Percentiles rank a stretch among this genome's conserved stretches.
Conservation (phyloP, 2,329 filamentous ascomycete species). For the Apiospora malaysiana region DNA sequence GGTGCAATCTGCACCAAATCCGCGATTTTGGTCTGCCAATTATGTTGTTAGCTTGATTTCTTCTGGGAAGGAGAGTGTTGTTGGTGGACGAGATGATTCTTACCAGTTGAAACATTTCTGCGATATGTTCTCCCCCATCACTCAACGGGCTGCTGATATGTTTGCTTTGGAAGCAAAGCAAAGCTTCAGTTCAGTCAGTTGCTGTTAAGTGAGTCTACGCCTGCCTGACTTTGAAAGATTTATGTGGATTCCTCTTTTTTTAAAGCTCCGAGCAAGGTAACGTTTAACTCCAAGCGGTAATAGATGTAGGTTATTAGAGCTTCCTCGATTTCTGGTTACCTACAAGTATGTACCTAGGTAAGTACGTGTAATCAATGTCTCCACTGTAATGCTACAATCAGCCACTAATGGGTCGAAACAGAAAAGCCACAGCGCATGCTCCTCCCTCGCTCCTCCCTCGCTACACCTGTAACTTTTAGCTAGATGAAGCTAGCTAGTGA, state of each 20-base stretch:
- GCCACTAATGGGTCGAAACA: neutral
- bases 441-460: neutral
- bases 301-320: too few relatives aligned
- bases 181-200: neutral
- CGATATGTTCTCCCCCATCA: constrained; percentile 4
- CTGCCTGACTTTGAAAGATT: constrained; percentile 15
- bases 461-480: neutral
- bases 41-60: neutral
- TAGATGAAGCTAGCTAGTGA: too few relatives aligned
- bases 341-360: too few relatives aligned
- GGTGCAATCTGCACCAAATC: constrained; percentile 94
- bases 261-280: neutral
- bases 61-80: neutral
- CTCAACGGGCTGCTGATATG: neutral
- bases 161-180: neutral
- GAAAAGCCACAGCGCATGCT: constrained; percentile 5
- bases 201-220: neutral
- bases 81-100: neutral
- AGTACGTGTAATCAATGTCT: too few relatives aligned
- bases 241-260: neutral
- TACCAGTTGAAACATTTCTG: constrained; percentile 26
- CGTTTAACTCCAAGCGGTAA: neutral
- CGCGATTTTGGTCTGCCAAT: constrained; percentile 84
- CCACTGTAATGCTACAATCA: neutral
- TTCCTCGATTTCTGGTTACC: neutral